Conservation (phyloP, 257 asterid species). For the Solanum appendiculatum region DNA sequence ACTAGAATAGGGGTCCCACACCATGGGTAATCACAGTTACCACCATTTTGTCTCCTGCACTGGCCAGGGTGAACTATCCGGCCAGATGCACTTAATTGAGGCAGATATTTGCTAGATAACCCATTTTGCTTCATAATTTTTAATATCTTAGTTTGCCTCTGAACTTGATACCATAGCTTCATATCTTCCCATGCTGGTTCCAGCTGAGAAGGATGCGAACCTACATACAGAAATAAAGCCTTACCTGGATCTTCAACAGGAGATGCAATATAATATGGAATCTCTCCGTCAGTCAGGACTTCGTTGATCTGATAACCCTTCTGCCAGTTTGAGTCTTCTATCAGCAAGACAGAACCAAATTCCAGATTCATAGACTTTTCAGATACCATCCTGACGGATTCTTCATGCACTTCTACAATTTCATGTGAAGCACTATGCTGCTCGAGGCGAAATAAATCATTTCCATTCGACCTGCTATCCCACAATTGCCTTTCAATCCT, state of each 20-base stretch:
- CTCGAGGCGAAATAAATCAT: conserved; percentile 56
- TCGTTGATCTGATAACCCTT: conserved; percentile 56
- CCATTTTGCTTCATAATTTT: conserved; percentile 76
- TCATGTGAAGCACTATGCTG: conserved; percentile 71
- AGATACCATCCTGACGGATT: conserved; percentile 35
- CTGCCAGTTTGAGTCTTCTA: conserved; percentile 68
- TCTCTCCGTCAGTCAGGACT: conserved; percentile 58
- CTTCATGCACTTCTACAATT: conserved; percentile 87
- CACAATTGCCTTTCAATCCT: conserved; percentile 68
- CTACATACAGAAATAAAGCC: conserved; percentile 54
- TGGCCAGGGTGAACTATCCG: conserved; percentile 77
- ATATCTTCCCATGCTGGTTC: conserved; percentile 98
- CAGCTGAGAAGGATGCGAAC: conserved; percentile 82
- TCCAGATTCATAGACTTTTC: conserved; percentile 57
- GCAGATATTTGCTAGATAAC: conserved; percentile 65
- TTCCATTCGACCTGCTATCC: conserved; percentile 44
- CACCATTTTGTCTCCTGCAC: conserved; percentile 46
- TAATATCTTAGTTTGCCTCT: conserved; percentile 89
- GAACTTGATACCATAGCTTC: conserved; percentile 92
- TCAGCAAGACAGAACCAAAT: conserved; percentile 53
- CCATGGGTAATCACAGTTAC: conserved; percentile 73
- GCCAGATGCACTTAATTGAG: conserved; percentile 72
- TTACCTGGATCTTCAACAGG: conserved; percentile 53
- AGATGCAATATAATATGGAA: conserved; percentile 45
- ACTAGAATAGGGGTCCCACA: conserved; percentile 77